Conservation (phyloP, 177 flowering plant genomes). For the Tripterygium wilfordii region DNA sequence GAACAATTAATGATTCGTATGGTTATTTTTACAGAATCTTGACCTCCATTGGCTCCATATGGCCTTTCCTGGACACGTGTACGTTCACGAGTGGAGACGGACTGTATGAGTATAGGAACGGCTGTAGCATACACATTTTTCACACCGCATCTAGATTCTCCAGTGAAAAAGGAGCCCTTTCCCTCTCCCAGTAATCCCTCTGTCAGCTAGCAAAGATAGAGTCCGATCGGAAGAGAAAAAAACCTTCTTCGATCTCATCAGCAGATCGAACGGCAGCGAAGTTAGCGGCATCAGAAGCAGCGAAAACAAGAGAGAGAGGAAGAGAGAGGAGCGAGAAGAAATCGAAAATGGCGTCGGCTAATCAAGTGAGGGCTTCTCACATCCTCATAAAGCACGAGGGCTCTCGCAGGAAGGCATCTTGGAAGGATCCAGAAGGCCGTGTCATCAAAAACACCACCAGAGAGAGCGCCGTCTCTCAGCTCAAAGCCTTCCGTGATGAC, state of each 20-base stretch:
- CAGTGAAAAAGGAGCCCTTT: too few relatives aligned
- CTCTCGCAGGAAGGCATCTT: conserved; percentile 81
- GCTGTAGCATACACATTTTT: too few relatives aligned
- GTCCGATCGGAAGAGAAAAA: not conserved
- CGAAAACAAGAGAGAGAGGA: not conserved
- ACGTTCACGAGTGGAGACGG: too few relatives aligned
- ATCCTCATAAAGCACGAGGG: conserved; percentile 89
- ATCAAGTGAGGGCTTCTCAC: conserved; percentile 80
- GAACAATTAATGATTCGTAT: too few relatives aligned
- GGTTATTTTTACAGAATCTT: too few relatives aligned
- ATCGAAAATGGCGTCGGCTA: conserved; percentile 34
- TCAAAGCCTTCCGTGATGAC: conserved; percentile 57
- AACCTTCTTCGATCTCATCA: too few relatives aligned
- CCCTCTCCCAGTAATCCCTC: too few relatives aligned
- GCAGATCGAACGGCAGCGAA: not conserved
- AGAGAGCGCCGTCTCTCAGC: conserved; percentile 68
- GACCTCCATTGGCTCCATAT: too few relatives aligned
- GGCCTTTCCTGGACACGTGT: too few relatives aligned
- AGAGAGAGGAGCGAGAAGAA: conserved; percentile 15
- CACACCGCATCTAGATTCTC: too few relatives aligned
- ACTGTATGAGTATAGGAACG: too few relatives aligned
- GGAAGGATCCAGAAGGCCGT: conserved; percentile 94
- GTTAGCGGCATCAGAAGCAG: not conserved
- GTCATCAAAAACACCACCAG: conserved; percentile 60
- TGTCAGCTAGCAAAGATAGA: not conserved